Conservation (phyloP, 2,329 filamentous ascomycete genomes). For the Aspergillaceae sp. region DNA sequence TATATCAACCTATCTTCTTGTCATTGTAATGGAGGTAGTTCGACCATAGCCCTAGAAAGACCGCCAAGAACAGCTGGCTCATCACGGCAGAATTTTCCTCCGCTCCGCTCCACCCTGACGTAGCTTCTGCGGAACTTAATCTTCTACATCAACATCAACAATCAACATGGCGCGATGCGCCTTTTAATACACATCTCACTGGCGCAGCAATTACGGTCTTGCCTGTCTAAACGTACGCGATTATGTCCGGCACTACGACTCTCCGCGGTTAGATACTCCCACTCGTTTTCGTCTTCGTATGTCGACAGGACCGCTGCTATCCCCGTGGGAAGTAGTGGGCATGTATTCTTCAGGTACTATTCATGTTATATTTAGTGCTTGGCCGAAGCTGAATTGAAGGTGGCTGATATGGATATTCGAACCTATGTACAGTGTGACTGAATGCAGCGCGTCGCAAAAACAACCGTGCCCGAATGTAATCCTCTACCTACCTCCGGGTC, state of each 20-base stretch:
- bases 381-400: too few species aligned
- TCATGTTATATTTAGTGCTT: not conserved
- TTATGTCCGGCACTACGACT: too few species aligned
- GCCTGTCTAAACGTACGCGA: not conserved
- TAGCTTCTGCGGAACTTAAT: not conserved
- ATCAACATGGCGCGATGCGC: constrained; percentile 18
- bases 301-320: constrained; percentile 16
- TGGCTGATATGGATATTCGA: not conserved
- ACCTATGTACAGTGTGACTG: constrained; percentile 12
- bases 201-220: not conserved
- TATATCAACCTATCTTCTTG: not conserved
- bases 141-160: not conserved
- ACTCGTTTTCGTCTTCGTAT: constrained; percentile 5
- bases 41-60: too few species aligned
- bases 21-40: too few species aligned
- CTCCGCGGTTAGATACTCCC: too few species aligned
- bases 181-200: constrained; percentile 1
- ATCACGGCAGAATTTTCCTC: not conserved
- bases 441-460: constrained; percentile 3
- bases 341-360: constrained; percentile 18
- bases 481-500: constrained; percentile 31
- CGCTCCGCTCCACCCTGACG: not conserved
- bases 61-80: too few species aligned
- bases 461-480: constrained; percentile 20
- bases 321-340: constrained; percentile 22